A percentile compares a stretch with the other conserved stretches of the same genome.
phyloP scores from a whole-genome alignment of 2,329 filamentous ascomycete genomes.

The Colletotrichum lini region DNA sequence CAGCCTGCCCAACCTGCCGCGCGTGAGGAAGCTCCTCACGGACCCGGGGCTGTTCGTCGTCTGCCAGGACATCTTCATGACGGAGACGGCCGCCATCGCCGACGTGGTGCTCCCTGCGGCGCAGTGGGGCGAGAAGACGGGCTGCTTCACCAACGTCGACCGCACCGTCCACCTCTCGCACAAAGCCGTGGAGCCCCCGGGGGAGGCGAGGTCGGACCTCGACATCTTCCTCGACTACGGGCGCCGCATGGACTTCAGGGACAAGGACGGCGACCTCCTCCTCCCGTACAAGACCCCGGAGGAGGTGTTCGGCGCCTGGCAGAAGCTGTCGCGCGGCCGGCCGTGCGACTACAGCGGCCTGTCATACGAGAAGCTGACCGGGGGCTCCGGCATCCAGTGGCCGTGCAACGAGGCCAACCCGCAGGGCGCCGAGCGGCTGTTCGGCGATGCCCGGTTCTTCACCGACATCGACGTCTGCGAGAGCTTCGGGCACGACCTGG shows the following conservation, averaged over 20 bases:
- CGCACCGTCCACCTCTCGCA: constrained; percentile 54
- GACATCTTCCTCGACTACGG: constrained; percentile 54
- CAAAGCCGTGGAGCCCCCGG: constrained; percentile 55
- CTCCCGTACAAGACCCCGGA: constrained; percentile 49
- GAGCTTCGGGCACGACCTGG: constrained; percentile 54
- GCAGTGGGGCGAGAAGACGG: constrained; percentile 56
- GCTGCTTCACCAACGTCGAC: constrained; percentile 56
- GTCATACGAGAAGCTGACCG: constrained; percentile 52
- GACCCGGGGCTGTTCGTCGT: constrained; percentile 52
- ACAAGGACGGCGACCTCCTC: constrained; percentile 51
- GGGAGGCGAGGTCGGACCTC: constrained; percentile 53
- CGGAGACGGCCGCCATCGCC: constrained; percentile 53
- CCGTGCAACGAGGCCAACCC: constrained; percentile 53
- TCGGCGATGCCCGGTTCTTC: constrained; percentile 52
- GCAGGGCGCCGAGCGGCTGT: constrained; percentile 52
- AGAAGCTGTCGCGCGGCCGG: constrained; percentile 50
- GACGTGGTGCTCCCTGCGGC: constrained; percentile 55
- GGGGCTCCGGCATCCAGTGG: constrained; percentile 55
- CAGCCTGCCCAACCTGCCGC: constrained; percentile 52
- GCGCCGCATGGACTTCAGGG: constrained; percentile 52
- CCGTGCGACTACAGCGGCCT: constrained; percentile 54
- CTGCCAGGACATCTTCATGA: constrained; percentile 54
- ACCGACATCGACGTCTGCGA: constrained; percentile 55
- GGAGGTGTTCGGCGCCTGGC: constrained; percentile 55
- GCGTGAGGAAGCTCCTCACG: constrained; percentile 49